Base-by-base conservation (phyloP, 345 rosid genomes). In the Eucalyptus microcorys region DNA sequence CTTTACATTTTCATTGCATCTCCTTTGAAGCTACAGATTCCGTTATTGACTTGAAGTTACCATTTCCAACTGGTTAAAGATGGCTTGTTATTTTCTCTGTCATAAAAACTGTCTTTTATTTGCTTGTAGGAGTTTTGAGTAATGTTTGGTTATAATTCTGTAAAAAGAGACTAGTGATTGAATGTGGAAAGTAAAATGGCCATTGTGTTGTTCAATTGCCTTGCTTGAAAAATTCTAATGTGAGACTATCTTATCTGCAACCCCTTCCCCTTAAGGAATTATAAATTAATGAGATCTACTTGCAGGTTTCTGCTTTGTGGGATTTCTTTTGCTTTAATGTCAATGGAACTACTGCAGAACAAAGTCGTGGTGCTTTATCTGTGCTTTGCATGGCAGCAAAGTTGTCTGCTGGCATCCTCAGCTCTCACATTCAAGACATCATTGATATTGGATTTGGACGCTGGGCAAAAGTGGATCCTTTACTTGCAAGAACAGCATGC, bases 391-490 rank as follows among this genome's bases (percentile, higher is more conserved):
- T 98, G 99, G 99, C 99, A 87, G 99, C 99, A 92, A 98, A 95
- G 91, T 94, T 97, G 22, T 96, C 99, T 48, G 43, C 94, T 89
- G 92, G 93, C 89, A 85, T 98, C 94, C 97, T 98, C 88, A 92
- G 99, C 83, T 94, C 96, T 34, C 99, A 98, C 92, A 92, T 98
- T 88, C 99, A 98, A 89, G 99, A 98, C 88, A 95, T 98, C 88
- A 94, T 97, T 89, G 99, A 98, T 92, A 98, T 98, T 90, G 99
- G 99, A 66, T 98, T 98, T 92, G 99, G 99, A 66, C 97, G 99
- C 81, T 97, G 99, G 99, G 99, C 99, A 26, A 98, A 97, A 94
- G 95, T 94, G 85, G 99, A 98, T 34, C 97, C 98, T 91, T 91
- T 98, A 90, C 97, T 98, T 90, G 99, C 98, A 87, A 95, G 98